phyloP scores from a whole-genome alignment of 2,329 filamentous ascomycete species.

The Colletotrichum lindemuthianum region DNA sequence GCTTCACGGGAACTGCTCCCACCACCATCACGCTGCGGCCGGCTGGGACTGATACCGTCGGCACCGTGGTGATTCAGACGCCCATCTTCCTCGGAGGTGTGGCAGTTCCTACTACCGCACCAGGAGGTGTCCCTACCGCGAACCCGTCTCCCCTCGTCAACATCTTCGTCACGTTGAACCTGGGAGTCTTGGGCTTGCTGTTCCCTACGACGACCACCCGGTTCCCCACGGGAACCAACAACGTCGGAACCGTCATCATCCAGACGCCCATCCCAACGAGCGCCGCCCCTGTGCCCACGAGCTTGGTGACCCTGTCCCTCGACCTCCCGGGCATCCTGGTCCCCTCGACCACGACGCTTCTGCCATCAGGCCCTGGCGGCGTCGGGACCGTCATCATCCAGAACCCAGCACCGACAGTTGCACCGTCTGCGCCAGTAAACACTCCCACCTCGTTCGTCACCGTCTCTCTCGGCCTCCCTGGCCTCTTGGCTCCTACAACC shows the following conservation, averaged over 20 bases:
- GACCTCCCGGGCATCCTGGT: not conserved
- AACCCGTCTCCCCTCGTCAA: not conserved
- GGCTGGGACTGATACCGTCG: conserved; percentile 6
- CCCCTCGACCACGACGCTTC: conserved; percentile 1
- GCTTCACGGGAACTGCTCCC: conserved; percentile 19
- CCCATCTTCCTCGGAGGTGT: conserved; percentile 15
- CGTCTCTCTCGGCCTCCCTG: not conserved
- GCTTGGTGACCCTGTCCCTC: not conserved
- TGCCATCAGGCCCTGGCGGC: not conserved
- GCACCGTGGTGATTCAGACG: conserved; percentile 30
- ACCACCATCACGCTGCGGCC: conserved; percentile 23
- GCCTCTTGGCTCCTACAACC: not conserved
- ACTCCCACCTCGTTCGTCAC: not conserved
- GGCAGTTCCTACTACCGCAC: too few species aligned
- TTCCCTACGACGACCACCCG: not conserved
- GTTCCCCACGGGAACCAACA: not conserved
- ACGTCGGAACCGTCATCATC: conserved; percentile 14
- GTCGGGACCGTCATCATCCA: conserved; percentile 20
- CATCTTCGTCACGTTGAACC: not conserved
- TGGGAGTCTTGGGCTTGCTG: not conserved
- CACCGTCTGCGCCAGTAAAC: too few species aligned
- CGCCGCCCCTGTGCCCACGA: not conserved
- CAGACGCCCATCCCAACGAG: not conserved
- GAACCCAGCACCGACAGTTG: not conserved
- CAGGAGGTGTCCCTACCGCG: not conserved